Evolutionary conservation across 2,329 filamentous ascomycete species (phyloP).

Genomic region (Mariannaea elegans): DNA sequence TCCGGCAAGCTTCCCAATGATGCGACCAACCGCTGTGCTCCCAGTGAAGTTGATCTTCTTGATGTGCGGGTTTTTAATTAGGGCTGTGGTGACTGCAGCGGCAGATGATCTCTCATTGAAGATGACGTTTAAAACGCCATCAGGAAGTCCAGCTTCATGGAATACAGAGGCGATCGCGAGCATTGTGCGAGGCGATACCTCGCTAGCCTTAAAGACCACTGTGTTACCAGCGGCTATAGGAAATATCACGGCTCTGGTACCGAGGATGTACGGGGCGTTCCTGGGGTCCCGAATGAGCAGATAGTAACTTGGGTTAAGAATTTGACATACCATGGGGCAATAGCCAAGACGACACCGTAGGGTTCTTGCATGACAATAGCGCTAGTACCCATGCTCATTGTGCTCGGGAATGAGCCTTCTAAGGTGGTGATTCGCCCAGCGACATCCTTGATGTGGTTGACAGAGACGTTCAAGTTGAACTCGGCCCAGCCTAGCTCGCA

Average conservation of each 20-base stretch:
- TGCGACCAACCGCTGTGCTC: slow-evolving; percentile 75
- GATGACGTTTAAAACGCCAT: slow-evolving; percentile 78
- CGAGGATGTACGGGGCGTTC: slow-evolving; percentile 67
- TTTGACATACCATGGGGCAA: slow-evolving; percentile 77
- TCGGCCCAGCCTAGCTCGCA: slow-evolving; percentile 49
- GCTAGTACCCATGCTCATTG: slow-evolving; percentile 42
- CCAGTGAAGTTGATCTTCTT: slow-evolving; percentile 91
- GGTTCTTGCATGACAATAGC: slow-evolving; percentile 79
- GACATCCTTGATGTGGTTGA: slow-evolving; percentile 53
- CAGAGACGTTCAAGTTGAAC: slow-evolving; percentile 50
- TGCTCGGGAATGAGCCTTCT: slow-evolving; percentile 49
- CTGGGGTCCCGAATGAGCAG: slow-evolving; percentile 42
- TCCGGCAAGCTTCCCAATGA: slow-evolving; percentile 75
- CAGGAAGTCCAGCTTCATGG: slow-evolving; percentile 78
- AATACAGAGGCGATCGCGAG: slow-evolving; percentile 71
- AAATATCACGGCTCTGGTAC: slow-evolving; percentile 62
- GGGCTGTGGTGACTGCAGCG: slow-evolving; percentile 68
- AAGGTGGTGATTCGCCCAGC: slow-evolving; percentile 53
- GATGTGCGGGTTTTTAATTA: slow-evolving; percentile 73
- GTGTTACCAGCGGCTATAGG: slow-evolving; percentile 84
- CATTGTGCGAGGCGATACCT: slow-evolving; percentile 71
- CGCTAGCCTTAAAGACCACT: slow-evolving; percentile 75
- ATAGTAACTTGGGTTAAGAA: neutral
- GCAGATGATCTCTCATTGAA: slow-evolving; percentile 73
- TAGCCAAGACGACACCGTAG: slow-evolving; percentile 79